Evolutionary conservation across 2,329 filamentous ascomycete genomes (phyloP).

Genomic region (Fonsecaea nubica): DNA sequence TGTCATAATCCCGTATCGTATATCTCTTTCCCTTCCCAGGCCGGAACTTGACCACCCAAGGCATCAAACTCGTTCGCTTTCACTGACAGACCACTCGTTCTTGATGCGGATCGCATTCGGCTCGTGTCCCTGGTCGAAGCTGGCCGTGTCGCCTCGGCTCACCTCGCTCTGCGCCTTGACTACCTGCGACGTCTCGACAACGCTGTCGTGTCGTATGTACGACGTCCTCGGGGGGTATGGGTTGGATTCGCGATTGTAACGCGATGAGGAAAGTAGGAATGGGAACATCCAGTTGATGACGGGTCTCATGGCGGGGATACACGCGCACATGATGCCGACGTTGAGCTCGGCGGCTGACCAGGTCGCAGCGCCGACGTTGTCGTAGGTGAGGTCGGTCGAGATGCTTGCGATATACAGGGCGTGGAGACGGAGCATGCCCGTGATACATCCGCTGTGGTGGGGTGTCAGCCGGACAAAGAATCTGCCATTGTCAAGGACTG

Average conservation of each 20-base stretch:
- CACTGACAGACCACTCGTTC: conserved; percentile 31
- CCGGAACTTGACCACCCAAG: background rate
- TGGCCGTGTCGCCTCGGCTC: conserved; percentile 26
- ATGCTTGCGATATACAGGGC: conserved; percentile 54
- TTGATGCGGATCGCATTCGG: conserved; percentile 27
- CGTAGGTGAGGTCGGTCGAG: conserved; percentile 46
- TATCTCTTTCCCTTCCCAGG: too few relatives aligned
- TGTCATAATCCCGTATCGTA: background rate
- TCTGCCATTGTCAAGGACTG: background rate
- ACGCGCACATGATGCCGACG: conserved; percentile 52
- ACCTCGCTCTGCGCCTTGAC: conserved; percentile 23
- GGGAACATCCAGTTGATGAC: conserved; percentile 52
- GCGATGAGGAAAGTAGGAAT: conserved; percentile 42
- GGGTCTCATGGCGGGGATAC: conserved; percentile 51
- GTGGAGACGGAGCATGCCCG: conserved; percentile 56
- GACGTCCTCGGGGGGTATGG: conserved; percentile 19
- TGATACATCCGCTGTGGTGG: conserved; percentile 48
- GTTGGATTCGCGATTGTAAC: conserved; percentile 20
- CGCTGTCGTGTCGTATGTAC: conserved; percentile 23
- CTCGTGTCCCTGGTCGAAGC: conserved; percentile 18
- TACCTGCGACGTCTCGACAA: conserved; percentile 25
- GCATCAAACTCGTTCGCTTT: conserved; percentile 8
- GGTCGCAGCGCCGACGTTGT: conserved; percentile 52
- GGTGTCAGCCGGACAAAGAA: conserved; percentile 18
- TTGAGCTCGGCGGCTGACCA: conserved; percentile 54